Percentiles rank a stretch among this genome's conserved stretches.
Conservation (phyloP, 139 green algal species). For the Penium margaritaceum region DNA sequence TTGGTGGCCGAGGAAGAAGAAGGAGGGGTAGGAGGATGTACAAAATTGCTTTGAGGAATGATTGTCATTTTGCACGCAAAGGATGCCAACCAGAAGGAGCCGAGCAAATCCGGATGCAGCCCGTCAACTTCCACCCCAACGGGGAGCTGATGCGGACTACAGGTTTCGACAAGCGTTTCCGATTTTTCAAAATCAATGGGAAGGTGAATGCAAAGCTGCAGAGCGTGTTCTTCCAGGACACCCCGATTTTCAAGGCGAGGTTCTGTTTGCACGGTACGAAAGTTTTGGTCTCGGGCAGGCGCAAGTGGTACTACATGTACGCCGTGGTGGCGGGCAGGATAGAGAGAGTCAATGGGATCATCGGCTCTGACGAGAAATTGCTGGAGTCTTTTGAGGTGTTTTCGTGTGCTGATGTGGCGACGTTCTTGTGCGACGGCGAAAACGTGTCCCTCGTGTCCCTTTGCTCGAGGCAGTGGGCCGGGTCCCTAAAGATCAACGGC, state of each 20-base stretch:
- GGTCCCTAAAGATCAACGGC: slow-evolving; percentile 75
- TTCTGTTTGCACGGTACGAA: slow-evolving; percentile 59
- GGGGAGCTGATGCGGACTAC: too few species aligned
- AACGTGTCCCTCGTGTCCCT: slow-evolving; percentile 71
- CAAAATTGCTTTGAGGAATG: too few species aligned
- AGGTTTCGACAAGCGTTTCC: too few species aligned
- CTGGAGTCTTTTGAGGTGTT: slow-evolving; percentile 60
- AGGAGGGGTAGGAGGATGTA: too few species aligned
- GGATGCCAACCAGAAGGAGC: too few species aligned
- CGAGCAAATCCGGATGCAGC: too few species aligned
- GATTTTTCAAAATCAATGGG: too few species aligned
- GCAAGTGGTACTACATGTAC: slow-evolving; percentile 76
- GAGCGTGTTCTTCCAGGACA: slow-evolving; percentile 70
- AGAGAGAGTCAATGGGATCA: slow-evolving; percentile 13
- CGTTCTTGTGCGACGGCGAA: slow-evolving; percentile 74
- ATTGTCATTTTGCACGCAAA: too few species aligned
- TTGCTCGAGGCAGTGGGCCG: slow-evolving; percentile 58
- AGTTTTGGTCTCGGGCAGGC: slow-evolving; percentile 62
- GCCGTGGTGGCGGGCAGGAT: slow-evolving; percentile 58
- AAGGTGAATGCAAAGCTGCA: slow-evolving; percentile 72
- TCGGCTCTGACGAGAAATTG: slow-evolving; percentile 25
- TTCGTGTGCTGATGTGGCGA: slow-evolving; percentile 43
- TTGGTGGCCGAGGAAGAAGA: too few species aligned
- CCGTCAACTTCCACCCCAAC: too few species aligned
- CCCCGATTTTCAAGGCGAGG: slow-evolving; percentile 68